Conservation (phyloP, 345 rosid species). For the Anastatica hierochuntica region DNA sequence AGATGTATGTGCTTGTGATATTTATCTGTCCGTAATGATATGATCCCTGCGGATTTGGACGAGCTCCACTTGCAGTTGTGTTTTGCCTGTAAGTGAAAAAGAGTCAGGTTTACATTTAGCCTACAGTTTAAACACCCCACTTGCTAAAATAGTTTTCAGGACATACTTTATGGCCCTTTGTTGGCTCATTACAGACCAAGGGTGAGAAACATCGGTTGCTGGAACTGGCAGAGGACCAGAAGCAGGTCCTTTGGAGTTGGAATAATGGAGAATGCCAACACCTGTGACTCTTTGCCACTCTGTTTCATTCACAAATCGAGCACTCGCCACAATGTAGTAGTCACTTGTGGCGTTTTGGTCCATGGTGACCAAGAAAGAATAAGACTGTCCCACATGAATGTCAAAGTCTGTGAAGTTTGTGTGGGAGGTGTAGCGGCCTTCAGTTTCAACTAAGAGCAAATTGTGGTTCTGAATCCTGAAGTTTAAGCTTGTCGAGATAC, state of each 20-base stretch:
- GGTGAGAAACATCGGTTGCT: slow-evolving; percentile 57
- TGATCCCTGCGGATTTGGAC: slow-evolving; percentile 97
- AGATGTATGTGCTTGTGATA: slow-evolving; percentile 50
- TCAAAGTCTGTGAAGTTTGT: slow-evolving; percentile 72
- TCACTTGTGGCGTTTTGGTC: slow-evolving; percentile 83
- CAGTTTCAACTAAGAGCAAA: slow-evolving; percentile 72
- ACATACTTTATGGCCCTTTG: slow-evolving; percentile 72
- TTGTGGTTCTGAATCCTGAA: slow-evolving; percentile 94
- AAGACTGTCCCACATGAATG: slow-evolving; percentile 89
- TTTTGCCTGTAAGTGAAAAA: slow-evolving; percentile 48
- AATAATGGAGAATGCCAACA: slow-evolving; percentile 82
- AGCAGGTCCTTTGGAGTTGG: slow-evolving; percentile 79
- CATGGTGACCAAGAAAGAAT: slow-evolving; percentile 85
- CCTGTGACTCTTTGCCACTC: slow-evolving; percentile 93
- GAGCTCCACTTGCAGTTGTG: slow-evolving; percentile 81
- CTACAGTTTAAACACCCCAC: not conserved
- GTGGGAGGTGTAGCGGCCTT: slow-evolving; percentile 64
- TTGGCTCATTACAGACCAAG: slow-evolving; percentile 82
- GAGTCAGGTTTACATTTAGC: not conserved
- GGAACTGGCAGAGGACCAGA: slow-evolving; percentile 77
- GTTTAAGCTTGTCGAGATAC: slow-evolving; percentile 82
- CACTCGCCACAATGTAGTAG: slow-evolving; percentile 94
- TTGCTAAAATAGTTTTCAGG: not conserved
- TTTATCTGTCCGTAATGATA: slow-evolving; percentile 82
- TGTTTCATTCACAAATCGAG: slow-evolving; percentile 83